Percentiles rank a stretch among this genome's conserved stretches.
Evolutionary conservation across 78 protist genomes (phyloP).

Genomic region (Chrysochromulina tobinii): DNA sequence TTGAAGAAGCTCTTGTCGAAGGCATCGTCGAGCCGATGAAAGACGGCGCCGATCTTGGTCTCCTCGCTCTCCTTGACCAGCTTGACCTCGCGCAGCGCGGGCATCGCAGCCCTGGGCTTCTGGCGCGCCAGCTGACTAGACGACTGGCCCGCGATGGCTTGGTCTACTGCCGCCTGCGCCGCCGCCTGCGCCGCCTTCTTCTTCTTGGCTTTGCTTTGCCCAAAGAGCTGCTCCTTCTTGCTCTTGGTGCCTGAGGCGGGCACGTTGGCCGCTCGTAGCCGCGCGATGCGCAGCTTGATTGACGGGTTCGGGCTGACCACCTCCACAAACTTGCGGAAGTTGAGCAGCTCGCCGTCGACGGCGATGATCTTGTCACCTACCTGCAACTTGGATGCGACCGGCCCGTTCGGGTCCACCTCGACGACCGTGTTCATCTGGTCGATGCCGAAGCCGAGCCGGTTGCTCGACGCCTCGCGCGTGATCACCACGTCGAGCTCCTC

Average conservation of each 20-base stretch:
- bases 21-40: neutral
- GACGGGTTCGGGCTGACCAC: neutral
- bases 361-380: neutral
- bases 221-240: neutral
- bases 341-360: neutral
- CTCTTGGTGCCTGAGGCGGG: neutral
- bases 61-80: neutral
- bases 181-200: neutral
- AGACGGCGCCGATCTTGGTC: slow-evolving; percentile 13
- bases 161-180: no score
- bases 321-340: neutral
- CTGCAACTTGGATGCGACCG: neutral
- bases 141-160: no score
- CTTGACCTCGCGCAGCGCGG: slow-evolving; percentile 9
- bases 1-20: slow-evolving; percentile 5
- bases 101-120: neutral
- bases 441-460: neutral
- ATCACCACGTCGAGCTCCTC: neutral
- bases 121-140: neutral
- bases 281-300: neutral
- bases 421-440: neutral
- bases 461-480: neutral
- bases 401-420: neutral
- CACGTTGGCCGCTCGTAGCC: neutral
- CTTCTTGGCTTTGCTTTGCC: neutral